phyloP scores from a whole-genome alignment of 495 filamentous ascomycete genomes.

The Talaromyces stipitatus region DNA sequence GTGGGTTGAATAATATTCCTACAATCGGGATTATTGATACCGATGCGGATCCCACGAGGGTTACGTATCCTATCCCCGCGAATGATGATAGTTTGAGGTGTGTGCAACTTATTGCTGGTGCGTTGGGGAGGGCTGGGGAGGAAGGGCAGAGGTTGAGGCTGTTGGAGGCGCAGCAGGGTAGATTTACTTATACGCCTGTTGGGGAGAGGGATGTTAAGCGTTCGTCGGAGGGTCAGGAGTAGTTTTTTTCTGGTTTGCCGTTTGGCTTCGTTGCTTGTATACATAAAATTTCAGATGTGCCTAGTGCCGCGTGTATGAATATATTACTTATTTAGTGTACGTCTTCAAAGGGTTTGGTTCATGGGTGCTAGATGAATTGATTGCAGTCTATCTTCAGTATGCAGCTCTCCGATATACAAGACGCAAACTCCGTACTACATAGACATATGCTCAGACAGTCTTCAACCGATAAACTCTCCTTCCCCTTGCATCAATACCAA shows the following conservation, averaged over 20 bases:
- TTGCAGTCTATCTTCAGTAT: too few relatives aligned
- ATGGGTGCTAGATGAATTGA: too few relatives aligned
- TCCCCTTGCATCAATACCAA: conserved; percentile 24
- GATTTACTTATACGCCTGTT: conserved; percentile 49
- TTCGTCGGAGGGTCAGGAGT: conserved; percentile 11
- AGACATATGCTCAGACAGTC: neutral
- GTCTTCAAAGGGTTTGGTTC: too few relatives aligned
- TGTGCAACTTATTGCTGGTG: conserved; percentile 72
- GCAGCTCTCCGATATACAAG: conserved; percentile 31
- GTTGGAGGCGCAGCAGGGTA: conserved; percentile 50
- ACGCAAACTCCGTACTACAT: conserved; percentile 6
- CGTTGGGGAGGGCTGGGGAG: conserved; percentile 78
- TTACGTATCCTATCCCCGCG: conserved; percentile 93
- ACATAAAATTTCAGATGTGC: neutral
- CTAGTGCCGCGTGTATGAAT: conserved; percentile 17
- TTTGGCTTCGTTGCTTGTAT: conserved; percentile 6
- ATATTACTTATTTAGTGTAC: conserved; percentile 6
- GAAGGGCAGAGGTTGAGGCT: conserved; percentile 61
- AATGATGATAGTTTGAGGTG: conserved; percentile 93
- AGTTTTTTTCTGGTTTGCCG: conserved; percentile 13
- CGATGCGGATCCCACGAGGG: conserved; percentile 82
- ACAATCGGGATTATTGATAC: conserved; percentile 96
- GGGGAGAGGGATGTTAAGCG: conserved; percentile 14
- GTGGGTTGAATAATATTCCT: conserved; percentile 76
- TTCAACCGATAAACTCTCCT: conserved; percentile 20